Conservation (phyloP, 2,329 filamentous ascomycete species). For the Fusarium siculi region DNA sequence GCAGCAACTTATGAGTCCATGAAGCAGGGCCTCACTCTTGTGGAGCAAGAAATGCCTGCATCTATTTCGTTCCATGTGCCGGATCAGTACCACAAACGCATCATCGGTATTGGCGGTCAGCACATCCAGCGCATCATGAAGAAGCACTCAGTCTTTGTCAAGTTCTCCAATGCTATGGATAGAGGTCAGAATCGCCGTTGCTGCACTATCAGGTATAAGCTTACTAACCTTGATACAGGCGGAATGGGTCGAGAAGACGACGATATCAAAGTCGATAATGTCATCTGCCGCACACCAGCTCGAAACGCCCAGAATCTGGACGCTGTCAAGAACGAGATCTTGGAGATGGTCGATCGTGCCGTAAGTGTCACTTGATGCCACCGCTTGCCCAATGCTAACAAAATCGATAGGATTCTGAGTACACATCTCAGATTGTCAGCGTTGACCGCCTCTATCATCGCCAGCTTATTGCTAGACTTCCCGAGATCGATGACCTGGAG, state of each 20-base stretch:
- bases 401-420: conserved; percentile 83
- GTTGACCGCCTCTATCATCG: conserved; percentile 96
- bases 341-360: conserved; percentile 98
- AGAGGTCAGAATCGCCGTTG: conserved; percentile 65
- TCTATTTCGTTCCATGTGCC: conserved; percentile 99
- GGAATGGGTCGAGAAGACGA: conserved; percentile 94
- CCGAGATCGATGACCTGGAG: conserved; percentile 92
- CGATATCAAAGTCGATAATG: conserved; percentile 98
- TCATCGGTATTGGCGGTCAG: conserved; percentile 97
- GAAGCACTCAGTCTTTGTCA: conserved; percentile 99
- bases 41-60: conserved; percentile 99
- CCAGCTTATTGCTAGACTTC: conserved; percentile 87
- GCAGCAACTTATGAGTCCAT: conserved; percentile 92
- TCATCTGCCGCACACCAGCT: conserved; percentile 96
- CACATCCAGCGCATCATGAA: conserved; percentile 99
- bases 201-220: conserved; percentile 12
- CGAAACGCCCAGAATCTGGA: conserved; percentile 97
- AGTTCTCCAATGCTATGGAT: conserved; percentile 99
- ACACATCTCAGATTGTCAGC: conserved; percentile 91
- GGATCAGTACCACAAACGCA: conserved; percentile 99
- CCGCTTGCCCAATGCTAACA: conserved; percentile 3
- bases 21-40: conserved; percentile 89
- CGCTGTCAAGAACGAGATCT: conserved; percentile 97
- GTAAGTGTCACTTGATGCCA: conserved; percentile 58
- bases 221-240: conserved; percentile 50